Percentiles rank a stretch among this genome's conserved stretches.
phyloP scores from a whole-genome alignment of 2,329 filamentous ascomycete species.

The Falciphora oryzae region DNA sequence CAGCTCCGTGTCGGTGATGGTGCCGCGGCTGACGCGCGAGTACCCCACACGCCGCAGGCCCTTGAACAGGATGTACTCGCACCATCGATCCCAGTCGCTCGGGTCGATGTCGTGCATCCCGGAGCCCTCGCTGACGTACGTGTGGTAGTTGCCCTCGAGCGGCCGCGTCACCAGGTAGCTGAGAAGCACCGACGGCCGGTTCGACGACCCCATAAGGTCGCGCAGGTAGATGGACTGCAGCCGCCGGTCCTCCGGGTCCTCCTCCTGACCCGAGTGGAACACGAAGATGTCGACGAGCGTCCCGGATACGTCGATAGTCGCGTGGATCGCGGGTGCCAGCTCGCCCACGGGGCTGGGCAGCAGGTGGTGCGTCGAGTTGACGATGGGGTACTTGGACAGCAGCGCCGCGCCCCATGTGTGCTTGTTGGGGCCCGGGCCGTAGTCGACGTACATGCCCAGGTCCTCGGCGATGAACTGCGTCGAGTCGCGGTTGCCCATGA shows the following conservation, averaged over 20 bases:
- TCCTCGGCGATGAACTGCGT: slow-evolving; percentile 95
- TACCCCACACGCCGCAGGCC: slow-evolving; percentile 80
- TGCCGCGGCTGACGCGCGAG: slow-evolving; percentile 78
- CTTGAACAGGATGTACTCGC: slow-evolving; percentile 97
- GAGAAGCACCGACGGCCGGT: slow-evolving; percentile 76
- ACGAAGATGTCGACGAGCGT: slow-evolving; percentile 89
- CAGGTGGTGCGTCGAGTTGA: slow-evolving; percentile 95
- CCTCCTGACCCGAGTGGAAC: slow-evolving; percentile 97
- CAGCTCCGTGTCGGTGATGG: slow-evolving; percentile 94
- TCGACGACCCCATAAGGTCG: slow-evolving; percentile 76
- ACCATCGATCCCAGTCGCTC: slow-evolving; percentile 95
- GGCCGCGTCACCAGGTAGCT: slow-evolving; percentile 92
- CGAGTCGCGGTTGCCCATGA: slow-evolving; percentile 97
- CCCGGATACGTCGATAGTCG: slow-evolving; percentile 91
- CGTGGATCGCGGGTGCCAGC: slow-evolving; percentile 90
- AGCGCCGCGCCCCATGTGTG: slow-evolving; percentile 95
- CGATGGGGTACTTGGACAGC: slow-evolving; percentile 93
- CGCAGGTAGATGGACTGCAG: slow-evolving; percentile 83
- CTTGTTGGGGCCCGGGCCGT: slow-evolving; percentile 95
- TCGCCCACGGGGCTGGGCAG: slow-evolving; percentile 91
- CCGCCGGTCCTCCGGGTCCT: slow-evolving; percentile 86
- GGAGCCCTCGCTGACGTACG: slow-evolving; percentile 77
- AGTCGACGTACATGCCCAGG: slow-evolving; percentile 97
- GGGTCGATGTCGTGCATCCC: slow-evolving; percentile 95
- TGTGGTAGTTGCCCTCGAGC: slow-evolving; percentile 91